Evolutionary conservation across 1,284 basidiomycete genomes (phyloP).

Genomic region (Trichosporon ovoides): DNA sequence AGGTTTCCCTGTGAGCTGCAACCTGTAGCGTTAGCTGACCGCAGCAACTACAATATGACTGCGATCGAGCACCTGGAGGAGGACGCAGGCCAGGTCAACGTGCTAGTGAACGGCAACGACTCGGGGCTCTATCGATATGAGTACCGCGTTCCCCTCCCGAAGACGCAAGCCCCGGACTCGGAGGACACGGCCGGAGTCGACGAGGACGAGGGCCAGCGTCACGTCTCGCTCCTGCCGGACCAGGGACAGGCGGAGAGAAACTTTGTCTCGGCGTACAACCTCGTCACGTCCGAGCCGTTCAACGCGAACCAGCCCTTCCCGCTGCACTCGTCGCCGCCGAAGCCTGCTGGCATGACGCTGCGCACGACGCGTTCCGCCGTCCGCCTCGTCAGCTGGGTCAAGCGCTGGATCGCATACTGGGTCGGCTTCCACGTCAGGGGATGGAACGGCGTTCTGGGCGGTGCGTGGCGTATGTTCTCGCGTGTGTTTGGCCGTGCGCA

Average conservation of each 20-base stretch:
- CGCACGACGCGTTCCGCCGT: neutral
- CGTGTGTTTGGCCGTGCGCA: neutral
- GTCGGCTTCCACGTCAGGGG: neutral
- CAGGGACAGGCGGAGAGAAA: neutral
- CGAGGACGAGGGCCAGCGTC: neutral
- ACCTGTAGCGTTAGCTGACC: neutral
- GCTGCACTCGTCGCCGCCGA: neutral
- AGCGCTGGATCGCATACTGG: constrained; percentile 1
- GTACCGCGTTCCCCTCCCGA: neutral
- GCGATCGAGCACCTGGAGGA: constrained; percentile 65
- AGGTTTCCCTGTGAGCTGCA: constrained; percentile 59
- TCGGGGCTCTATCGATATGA: neutral
- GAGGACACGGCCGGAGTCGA: neutral
- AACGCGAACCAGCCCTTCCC: constrained; percentile 47
- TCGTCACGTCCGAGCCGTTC: constrained; percentile 38
- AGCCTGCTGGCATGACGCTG: neutral
- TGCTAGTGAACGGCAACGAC: neutral
- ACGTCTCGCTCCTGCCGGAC: neutral
- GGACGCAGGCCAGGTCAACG: constrained; percentile 13
- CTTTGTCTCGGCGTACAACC: constrained; percentile 32
- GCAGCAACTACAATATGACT: constrained; percentile 66
- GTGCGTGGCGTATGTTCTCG: neutral
- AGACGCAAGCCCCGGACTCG: neutral
- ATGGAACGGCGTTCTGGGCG: neutral
- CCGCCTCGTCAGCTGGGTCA: neutral